Conservation (phyloP, 352 stramenopile species). For the Pythium sp. region DNA sequence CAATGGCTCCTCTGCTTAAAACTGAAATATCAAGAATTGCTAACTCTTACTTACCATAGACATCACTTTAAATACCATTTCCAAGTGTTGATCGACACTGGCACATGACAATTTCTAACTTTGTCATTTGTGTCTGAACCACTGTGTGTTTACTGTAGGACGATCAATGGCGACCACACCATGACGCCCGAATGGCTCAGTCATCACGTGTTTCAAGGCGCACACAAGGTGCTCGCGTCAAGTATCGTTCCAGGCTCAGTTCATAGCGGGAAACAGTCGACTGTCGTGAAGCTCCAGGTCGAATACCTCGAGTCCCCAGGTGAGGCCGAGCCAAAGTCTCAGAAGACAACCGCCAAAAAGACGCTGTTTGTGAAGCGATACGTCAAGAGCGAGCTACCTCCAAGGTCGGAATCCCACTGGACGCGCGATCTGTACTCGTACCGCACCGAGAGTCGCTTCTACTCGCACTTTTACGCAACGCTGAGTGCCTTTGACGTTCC, state of each 20-base stretch:
- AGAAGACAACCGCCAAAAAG: slow-evolving; percentile 8
- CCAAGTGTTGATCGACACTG: slow-evolving; percentile 5
- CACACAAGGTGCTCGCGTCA: slow-evolving; percentile 17
- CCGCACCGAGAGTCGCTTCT: slow-evolving; percentile 54
- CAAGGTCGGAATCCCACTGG: slow-evolving; percentile 43
- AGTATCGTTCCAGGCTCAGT: slow-evolving; percentile 33
- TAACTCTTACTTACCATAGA: neutral
- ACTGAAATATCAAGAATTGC: slow-evolving; percentile 8
- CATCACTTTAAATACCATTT: neutral
- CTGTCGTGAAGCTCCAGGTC: slow-evolving; percentile 37
- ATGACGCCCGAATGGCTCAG: slow-evolving; percentile 57
- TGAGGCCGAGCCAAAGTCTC: neutral
- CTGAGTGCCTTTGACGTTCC: slow-evolving; percentile 28
- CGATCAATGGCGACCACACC: slow-evolving; percentile 29
- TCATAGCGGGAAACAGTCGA: slow-evolving; percentile 55
- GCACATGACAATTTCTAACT: slow-evolving; percentile 1
- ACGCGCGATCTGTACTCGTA: slow-evolving; percentile 60
- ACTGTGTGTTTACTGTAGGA: slow-evolving; percentile 24
- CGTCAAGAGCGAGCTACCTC: slow-evolving; percentile 46
- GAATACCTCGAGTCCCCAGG: slow-evolving; percentile 12
- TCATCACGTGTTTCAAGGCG: slow-evolving; percentile 21
- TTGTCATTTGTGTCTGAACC: slow-evolving; percentile 7
- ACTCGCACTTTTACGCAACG: slow-evolving; percentile 37
- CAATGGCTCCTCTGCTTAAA: slow-evolving; percentile 12
- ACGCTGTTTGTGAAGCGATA: slow-evolving; percentile 69